Base-by-base conservation (phyloP, 495 filamentous ascomycete species). In the Aspergillus hancockii region DNA sequence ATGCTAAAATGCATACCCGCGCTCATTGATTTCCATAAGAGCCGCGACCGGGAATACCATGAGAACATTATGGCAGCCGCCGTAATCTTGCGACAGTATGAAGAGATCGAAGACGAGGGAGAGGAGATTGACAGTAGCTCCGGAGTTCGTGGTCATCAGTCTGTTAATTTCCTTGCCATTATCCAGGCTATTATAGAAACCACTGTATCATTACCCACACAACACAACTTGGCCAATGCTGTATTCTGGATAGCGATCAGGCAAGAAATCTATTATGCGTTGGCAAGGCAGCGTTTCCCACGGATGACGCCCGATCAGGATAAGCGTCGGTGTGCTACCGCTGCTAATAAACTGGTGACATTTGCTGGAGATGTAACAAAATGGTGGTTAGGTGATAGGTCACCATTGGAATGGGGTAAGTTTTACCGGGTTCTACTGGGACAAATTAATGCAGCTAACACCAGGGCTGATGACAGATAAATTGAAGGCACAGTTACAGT, bases 101-200 rank as follows among this genome's bases (percentile, higher is more conserved):
- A 71, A 45, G 68, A 71, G 47, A 66, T 71, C 52, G 68, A 71
- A 23, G 68, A 71, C 45, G 67, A 70, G 12, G 52, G 61, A 28
- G 64, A 65, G 22, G 64, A 65, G 30, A 32, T n/a, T 4, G 53
- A 52, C 13, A 19, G 36, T 1, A 54, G 62, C 8, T 49, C 38
- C 14, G 47, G 41, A 8, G 22, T 30, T 9, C 41, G 41, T 19
- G 34, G 2, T 12, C 34, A 61, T 8, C 19, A 49, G 3, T 49
- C 51, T 34, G 64, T 67, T 18, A 67, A 66, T 40, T 69, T 67
- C 19, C 31, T 69, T 25, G 64, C 59, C 13, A 66, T 69, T 51
- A 69, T 61, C 4, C 64, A 67, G 23, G 59, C 60, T 1, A 69
- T 69, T 31, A 67, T 69, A 28, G 63, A 71, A 14, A 58, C 66